Conservation (phyloP, 2,329 filamentous ascomycete species). For the Lachnellula cervina region DNA sequence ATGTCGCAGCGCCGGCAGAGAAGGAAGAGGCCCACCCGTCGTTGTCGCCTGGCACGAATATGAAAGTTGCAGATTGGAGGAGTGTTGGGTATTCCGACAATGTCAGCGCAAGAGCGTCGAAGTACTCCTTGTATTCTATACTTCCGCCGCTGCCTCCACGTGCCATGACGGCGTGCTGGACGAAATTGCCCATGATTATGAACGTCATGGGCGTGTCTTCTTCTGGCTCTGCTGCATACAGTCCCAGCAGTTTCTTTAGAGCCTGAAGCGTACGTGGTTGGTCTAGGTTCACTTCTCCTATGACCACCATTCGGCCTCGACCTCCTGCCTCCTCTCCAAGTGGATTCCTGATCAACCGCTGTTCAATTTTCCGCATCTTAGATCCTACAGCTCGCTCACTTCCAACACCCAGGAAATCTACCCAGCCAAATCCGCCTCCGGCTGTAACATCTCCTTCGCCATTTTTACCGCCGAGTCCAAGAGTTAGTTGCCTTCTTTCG, state of each 20-base stretch:
- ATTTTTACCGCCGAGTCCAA: constrained; percentile 60
- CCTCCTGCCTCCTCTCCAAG: constrained; percentile 29
- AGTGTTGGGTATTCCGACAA: constrained; percentile 80
- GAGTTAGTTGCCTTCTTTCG: constrained; percentile 73
- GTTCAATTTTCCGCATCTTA: constrained; percentile 78
- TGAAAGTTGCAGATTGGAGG: constrained; percentile 73
- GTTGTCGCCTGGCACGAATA: constrained; percentile 94
- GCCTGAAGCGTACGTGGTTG: constrained; percentile 76
- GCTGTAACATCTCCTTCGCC: constrained; percentile 54
- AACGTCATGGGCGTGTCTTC: constrained; percentile 70
- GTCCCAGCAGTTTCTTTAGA: constrained; percentile 69
- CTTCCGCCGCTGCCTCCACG: constrained; percentile 70
- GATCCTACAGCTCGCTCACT: constrained; percentile 79
- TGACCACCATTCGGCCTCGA: constrained; percentile 60
- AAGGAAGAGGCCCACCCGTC: constrained; percentile 95
- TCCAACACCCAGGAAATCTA: constrained; percentile 89
- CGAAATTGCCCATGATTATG: constrained; percentile 82
- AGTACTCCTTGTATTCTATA: constrained; percentile 95
- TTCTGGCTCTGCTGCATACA: constrained; percentile 64
- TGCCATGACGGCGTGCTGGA: constrained; percentile 58
- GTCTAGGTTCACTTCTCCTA: constrained; percentile 85
- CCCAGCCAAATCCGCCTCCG: constrained; percentile 88
- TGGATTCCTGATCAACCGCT: constrained; percentile 52
- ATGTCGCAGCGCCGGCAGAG: constrained; percentile 65
- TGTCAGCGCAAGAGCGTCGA: constrained; percentile 78